Conservation (phyloP, 495 filamentous ascomycete genomes). For the Cladorrhinum samala region DNA sequence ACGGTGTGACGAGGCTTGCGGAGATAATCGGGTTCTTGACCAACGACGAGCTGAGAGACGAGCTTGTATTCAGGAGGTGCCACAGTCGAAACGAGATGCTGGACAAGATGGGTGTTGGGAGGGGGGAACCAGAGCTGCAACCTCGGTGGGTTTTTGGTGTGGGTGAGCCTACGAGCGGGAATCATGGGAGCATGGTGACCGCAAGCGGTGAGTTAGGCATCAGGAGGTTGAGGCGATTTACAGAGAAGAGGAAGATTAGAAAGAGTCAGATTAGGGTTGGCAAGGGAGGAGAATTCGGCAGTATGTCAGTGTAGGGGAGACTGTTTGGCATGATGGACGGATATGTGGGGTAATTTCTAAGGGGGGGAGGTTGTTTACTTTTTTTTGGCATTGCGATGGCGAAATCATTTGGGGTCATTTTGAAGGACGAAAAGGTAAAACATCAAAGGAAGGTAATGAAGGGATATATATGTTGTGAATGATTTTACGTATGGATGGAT, state of each 20-base stretch:
- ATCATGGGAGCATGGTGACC: constrained; percentile 6
- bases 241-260: constrained; percentile 32
- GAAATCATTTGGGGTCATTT: background rate
- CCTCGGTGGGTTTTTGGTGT: constrained; percentile 34
- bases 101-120: constrained; percentile 28
- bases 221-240: constrained; percentile 34
- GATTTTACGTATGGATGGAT: background rate
- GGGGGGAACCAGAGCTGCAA: constrained; percentile 26
- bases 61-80: constrained; percentile 52
- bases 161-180: constrained; percentile 2
- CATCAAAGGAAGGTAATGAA: background rate
- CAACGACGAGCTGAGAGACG: constrained; percentile 59
- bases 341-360: background rate
- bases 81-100: constrained; percentile 23
- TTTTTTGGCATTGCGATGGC: background rate
- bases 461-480: background rate
- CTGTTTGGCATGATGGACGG: constrained; percentile 8
- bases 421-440: background rate
- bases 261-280: constrained; percentile 26
- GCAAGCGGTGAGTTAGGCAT: constrained; percentile 30
- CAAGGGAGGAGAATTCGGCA: background rate
- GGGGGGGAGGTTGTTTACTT: background rate
- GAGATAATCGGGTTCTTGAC: constrained; percentile 74
- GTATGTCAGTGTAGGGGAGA: no score
- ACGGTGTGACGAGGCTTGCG: constrained; percentile 61